phyloP scores from a whole-genome alignment of 1,139 yeast species.

The Candida glucosophila region DNA sequence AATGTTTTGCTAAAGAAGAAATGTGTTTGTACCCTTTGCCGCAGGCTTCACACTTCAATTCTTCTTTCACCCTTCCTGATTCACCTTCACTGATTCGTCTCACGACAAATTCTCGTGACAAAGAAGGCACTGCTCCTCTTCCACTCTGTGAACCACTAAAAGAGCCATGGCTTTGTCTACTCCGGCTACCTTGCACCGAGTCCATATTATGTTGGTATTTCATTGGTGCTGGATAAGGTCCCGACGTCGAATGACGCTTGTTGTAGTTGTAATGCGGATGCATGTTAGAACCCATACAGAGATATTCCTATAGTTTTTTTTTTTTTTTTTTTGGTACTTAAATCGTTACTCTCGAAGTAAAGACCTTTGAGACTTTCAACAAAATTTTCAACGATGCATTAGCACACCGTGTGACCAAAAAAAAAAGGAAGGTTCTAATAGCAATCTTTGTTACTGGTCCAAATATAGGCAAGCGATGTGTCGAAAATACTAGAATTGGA shows the following conservation, averaged over 20 bases:
- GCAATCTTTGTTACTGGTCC: too few relatives aligned
- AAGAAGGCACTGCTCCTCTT: slow-evolving; percentile 34
- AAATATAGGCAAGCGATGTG: too few relatives aligned
- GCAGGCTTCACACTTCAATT: slow-evolving; percentile 79
- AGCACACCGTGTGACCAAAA: too few relatives aligned
- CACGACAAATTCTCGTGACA: slow-evolving; percentile 69
- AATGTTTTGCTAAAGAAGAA: slow-evolving; percentile 67
- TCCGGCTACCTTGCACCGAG: neutral
- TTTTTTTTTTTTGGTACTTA: too few relatives aligned
- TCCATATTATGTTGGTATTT: slow-evolving; percentile 14
- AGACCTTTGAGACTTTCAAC: too few relatives aligned
- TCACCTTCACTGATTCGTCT: slow-evolving; percentile 82
- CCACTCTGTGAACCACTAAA: slow-evolving; percentile 12
- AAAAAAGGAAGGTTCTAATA: too few relatives aligned
- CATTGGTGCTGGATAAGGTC: slow-evolving; percentile 28
- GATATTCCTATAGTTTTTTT: too few relatives aligned
- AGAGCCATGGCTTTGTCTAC: slow-evolving; percentile 1
- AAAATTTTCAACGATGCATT: too few relatives aligned
- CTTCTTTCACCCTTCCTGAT: slow-evolving; percentile 74
- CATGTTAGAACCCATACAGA: slow-evolving; percentile 15
- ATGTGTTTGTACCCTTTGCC: slow-evolving; percentile 87
- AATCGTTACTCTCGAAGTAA: too few relatives aligned
- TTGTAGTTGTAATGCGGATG: slow-evolving; percentile 25
- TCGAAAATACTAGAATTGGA: too few relatives aligned
- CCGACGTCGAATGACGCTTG: slow-evolving; percentile 22